phyloP scores from a whole-genome alignment of 257 asterid species.

The Cynanchum wilfordii region DNA sequence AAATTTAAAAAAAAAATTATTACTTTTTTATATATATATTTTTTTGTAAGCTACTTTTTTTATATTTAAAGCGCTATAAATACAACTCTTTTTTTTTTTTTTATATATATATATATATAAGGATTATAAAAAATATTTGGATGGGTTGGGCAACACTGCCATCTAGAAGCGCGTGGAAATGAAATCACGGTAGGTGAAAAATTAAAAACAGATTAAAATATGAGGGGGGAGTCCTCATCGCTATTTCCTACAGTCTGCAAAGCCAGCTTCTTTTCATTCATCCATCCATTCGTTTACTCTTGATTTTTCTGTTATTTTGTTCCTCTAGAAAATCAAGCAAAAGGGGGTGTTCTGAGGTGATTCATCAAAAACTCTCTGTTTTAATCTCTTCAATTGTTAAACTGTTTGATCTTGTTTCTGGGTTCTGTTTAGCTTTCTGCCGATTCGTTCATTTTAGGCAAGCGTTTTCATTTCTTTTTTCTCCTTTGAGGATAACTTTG shows the following conservation, averaged over 20 bases:
- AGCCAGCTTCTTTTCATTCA: background rate
- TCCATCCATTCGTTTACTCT: too few species aligned
- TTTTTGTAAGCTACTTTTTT: too few species aligned
- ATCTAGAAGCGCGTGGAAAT: background rate
- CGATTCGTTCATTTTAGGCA: background rate
- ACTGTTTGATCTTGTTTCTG: background rate
- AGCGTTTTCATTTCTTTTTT: background rate
- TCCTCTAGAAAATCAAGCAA: background rate
- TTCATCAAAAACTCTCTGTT: background rate
- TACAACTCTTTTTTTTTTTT: too few species aligned
- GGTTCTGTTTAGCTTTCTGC: background rate
- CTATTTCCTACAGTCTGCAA: too few species aligned
- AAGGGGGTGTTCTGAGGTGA: slow-evolving; percentile 8
- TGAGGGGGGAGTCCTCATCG: too few species aligned
- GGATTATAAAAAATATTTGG: too few species aligned
- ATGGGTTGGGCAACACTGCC: background rate
- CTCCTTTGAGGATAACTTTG: background rate
- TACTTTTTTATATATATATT: too few species aligned
- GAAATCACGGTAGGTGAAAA: background rate
- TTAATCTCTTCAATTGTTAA: background rate
- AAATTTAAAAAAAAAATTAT: too few species aligned
- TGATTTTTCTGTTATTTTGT: too few species aligned
- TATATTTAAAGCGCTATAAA: too few species aligned
- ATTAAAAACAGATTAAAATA: too few species aligned
- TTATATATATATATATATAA: too few species aligned